Base-by-base conservation (phyloP, 108 stramenopile genomes). In the Aurantiochytrium sp. region DNA sequence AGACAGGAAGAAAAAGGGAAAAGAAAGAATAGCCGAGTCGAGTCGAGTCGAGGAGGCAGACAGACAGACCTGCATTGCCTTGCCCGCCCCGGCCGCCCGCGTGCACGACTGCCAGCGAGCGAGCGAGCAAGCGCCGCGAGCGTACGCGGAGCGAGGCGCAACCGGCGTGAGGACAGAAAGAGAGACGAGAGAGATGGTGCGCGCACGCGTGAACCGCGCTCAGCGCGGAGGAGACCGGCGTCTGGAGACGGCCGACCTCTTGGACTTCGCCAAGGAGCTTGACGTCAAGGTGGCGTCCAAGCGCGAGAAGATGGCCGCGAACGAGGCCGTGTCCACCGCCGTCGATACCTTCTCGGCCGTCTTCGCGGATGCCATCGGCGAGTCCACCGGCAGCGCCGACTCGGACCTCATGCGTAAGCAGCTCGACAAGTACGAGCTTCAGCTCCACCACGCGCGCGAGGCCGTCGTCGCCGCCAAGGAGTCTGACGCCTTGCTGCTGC, bases 391-490 rank as follows among this genome's bases (percentile, higher is more conserved):
- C 35, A 69, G 64, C 64, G 64, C 64, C 64, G 18, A 69, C 64
- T 69, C 64, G 42, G 64, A 69, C 35, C 8, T 42, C 14, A 28
- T 69, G 35, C 64, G 64, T 23, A 69, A 69, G 64, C 64, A 69
- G 64, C 64, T 69, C 64, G 64, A 69, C 64, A 69, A 69, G 18
- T 69, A 69, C 64, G 76, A 83, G 76, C 45, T 83, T 4, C 76
- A 83, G 76, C 76, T 83, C 1, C 49, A 83, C 45, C 49, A 47
- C n/a, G 76, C 76, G 4, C 76, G 51, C 28, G 76, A 83, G 45
- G 76, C 51, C n/a, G 49, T 83, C 76, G 45, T 23, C 49, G 76
- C 76, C 25, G 76, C 76, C 45, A 83, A 83, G 76, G 49, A 83
- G 76, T 47, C 51, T 1, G 76, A 83, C 23, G 51, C 23, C 49